These are phyloP conservation scores for Trichosporon sp. DNA, from an alignment of 1,284 basidiomycete species.

Conservation along the genomic window DNA sequence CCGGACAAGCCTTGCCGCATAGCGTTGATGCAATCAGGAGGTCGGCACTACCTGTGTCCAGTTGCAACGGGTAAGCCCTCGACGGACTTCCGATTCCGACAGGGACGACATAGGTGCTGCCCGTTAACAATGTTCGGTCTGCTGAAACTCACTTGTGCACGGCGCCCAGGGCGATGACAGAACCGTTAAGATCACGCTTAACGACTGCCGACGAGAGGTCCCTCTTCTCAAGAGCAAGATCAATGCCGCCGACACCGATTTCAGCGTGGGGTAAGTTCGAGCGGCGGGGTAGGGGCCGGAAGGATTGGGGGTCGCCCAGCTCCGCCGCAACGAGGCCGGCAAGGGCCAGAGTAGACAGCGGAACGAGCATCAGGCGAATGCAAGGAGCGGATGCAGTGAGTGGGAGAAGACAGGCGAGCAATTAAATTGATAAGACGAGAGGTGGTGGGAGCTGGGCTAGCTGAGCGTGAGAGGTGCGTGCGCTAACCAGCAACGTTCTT, in stretches of 20 bases:
- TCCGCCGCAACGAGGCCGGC: neutral
- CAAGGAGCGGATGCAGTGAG: neutral
- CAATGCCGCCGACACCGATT: slow-evolving; percentile 6
- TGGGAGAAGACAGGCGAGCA: neutral
- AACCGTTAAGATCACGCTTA: slow-evolving; percentile 4
- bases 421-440: neutral
- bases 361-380: neutral
- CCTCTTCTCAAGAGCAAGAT: neutral
- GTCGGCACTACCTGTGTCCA: slow-evolving; percentile 43
- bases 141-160: slow-evolving; percentile 4
- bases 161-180: slow-evolving; percentile 9
- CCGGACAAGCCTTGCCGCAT: slow-evolving; percentile 33
- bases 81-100: slow-evolving; percentile 37
- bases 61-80: slow-evolving; percentile 37
- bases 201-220: neutral
- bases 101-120: slow-evolving; percentile 38
- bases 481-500: neutral
- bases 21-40: slow-evolving; percentile 37
- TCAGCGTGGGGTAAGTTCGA: neutral
- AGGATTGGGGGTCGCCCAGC: neutral
- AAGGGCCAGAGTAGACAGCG: neutral
- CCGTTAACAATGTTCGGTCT: no score
- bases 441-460: neutral
- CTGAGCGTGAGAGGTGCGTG: neutral
- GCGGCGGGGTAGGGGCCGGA: neutral